Percentiles rank a stretch among this genome's conserved stretches.
Conservation (phyloP, 2,329 filamentous ascomycete species). For the Cadophora gregata region DNA sequence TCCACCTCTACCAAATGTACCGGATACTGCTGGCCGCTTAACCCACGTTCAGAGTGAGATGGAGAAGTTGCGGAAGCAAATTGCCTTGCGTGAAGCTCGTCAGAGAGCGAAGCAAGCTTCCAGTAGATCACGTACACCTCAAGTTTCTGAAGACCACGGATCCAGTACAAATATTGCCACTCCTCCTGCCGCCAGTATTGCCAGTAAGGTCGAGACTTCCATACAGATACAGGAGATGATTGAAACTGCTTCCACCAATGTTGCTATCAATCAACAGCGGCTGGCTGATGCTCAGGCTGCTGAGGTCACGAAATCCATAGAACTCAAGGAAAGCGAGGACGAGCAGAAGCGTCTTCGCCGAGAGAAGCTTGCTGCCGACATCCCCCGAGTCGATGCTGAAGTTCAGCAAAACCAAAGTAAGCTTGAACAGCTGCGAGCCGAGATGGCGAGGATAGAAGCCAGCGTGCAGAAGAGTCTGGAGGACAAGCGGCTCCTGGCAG, state of each 20-base stretch:
- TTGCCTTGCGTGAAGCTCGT: conserved; percentile 43
- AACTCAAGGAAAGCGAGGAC: conserved; percentile 35
- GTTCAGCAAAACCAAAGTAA: conserved; percentile 40
- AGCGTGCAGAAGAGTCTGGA: conserved; percentile 40
- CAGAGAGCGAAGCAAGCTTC: conserved; percentile 38
- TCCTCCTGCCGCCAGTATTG: conserved; percentile 18
- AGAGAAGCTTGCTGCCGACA: conserved; percentile 42
- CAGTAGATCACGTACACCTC: conserved; percentile 41
- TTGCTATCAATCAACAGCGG: conserved; percentile 36
- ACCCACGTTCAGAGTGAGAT: conserved; percentile 63
- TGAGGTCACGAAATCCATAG: conserved; percentile 35
- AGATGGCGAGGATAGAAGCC: conserved; percentile 44
- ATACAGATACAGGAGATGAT: conserved; percentile 40
- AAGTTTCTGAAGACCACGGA: conserved; percentile 25
- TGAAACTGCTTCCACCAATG: conserved; percentile 31
- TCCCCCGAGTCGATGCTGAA: conserved; percentile 44
- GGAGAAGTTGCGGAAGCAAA: conserved; percentile 59
- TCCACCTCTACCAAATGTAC: conserved; percentile 31
- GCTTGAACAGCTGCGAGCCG: conserved; percentile 40
- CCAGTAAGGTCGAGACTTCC: conserved; percentile 38
- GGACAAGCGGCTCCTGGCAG: conserved; percentile 44
- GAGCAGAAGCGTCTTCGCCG: conserved; percentile 43
- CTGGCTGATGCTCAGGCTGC: conserved; percentile 38
- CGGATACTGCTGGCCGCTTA: conserved; percentile 48
- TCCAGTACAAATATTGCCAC: conserved; percentile 20